Evolutionary conservation across 257 asterid genomes (phyloP), one percentile per base, ranked within the genome.

Genomic region (Echium plantagineum): DNA sequence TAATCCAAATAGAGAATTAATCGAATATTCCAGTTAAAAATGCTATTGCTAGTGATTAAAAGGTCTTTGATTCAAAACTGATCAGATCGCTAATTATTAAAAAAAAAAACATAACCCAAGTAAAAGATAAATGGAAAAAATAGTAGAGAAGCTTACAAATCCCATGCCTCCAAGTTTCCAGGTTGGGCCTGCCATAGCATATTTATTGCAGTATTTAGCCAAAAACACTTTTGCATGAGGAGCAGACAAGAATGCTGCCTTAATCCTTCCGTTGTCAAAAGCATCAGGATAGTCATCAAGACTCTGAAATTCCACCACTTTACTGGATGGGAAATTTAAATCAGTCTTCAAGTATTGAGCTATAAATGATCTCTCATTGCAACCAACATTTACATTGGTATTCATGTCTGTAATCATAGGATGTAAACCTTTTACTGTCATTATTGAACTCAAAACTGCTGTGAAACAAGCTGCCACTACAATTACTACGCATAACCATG

Each of bases 131-230:
- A 28, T 3, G 53, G 49, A 46, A 21, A 58, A 7, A 28, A n/a
- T 53, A 57, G 42, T 16, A 22, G 47, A 46, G 28, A 51, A 49
- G 63, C 87, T 78, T 80, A 86, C 95, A 66, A 75, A 87, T 57
- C 90, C 90, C 66, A 82, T 77, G 52, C 95, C 90, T 17, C 95
- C 94, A 4, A 82, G 77, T 69, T 76, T 79, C 75, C 58, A 73
- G 49, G 60, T 72, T 42, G 77, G 75, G 13, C 84, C 90, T 4
- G 90, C 74, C 13, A 21, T 58, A n/a, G 68, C 63, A 66, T 78
- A 81, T 46, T 76, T 80, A 31, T 70, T 61, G 81, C 95, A 86
- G 51, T 84, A 71, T 64, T 69, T 58, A 0, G 81, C 72, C 2
- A 85, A 81, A 67, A 84, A 84, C 1, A 82, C 75, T 60, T 72